These are phyloP conservation scores for Claviceps sp. DNA, from an alignment of 2,329 filamentous ascomycete genomes.

Conservation along the genomic window DNA sequence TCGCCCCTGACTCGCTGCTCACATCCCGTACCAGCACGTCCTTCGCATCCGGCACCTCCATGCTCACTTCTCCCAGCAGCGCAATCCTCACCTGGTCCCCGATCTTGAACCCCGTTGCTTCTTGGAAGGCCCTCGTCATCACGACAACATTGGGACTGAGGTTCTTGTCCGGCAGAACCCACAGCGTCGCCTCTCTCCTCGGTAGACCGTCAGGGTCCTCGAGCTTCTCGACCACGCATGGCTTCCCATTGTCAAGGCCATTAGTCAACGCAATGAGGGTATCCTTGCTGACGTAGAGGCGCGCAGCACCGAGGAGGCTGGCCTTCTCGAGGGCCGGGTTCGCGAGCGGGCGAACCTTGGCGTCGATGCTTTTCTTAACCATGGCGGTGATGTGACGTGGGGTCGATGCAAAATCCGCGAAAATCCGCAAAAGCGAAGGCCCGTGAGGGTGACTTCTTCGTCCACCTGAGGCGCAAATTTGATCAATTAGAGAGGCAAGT, in stretches of 20 bases:
- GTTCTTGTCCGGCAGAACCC: conserved; percentile 41
- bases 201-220: conserved; percentile 11
- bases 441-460: too few relatives aligned
- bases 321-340: conserved; percentile 28
- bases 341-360: conserved; percentile 28
- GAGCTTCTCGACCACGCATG: conserved; percentile 26
- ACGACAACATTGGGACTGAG: conserved; percentile 55
- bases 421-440: too few relatives aligned
- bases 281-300: conserved; percentile 35
- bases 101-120: conserved; percentile 58
- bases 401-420: too few relatives aligned
- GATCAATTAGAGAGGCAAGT: too few relatives aligned
- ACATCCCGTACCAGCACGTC: conserved; percentile 49
- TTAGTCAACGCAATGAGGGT: conserved; percentile 31
- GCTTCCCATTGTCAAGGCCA: conserved; percentile 27
- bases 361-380: conserved; percentile 23
- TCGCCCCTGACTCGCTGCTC: conserved; percentile 24
- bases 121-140: conserved; percentile 61
- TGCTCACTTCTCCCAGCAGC: conserved; percentile 29
- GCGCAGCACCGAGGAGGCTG: conserved; percentile 28
- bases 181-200: conserved; percentile 34
- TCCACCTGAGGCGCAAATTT: too few relatives aligned
- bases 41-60: conserved; percentile 37
- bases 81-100: conserved; percentile 50
- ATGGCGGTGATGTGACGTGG: conserved; percentile 11